Evolutionary conservation across 139 green algal species (phyloP), one percentile per base, ranked within the genome.

Genomic region (Yamagishiella unicocca): DNA sequence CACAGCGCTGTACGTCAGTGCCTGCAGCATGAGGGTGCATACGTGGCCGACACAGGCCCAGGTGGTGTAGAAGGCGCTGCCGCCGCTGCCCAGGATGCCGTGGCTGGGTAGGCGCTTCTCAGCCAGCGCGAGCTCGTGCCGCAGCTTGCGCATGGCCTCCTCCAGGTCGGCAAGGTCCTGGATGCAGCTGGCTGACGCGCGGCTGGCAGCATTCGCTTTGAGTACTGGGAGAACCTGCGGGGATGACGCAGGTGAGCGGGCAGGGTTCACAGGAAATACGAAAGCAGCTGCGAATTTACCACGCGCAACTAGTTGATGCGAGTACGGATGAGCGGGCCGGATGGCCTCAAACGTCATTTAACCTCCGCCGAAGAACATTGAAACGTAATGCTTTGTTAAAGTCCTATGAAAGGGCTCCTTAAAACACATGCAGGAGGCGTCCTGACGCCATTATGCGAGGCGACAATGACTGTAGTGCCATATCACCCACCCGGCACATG

Each of bases 121-220:
- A 2, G 45, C 45, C 31, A 86, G 61, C 22, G 43, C 64, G 31
- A 86, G 64, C 80, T 86, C 80, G 25, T 86, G 80, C 2, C 80
- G 80, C 43, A 86, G 31, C 64, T 86, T 86, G 43, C 80, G 80
- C 43, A 86, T 29, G 2, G 62, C 62, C 35, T 86, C 80, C 31
- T 86, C 80, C 31, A 86, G 12, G 12, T 86, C 80, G 4, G 80
- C 50, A 7, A 77, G 33, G n/a, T 86, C 80, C 80, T 86, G 80
- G 9, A 86, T 46, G 64, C 43, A 40, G n/a, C 17, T 42, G 43
- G 72, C 42, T 29, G 72, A 43, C 42, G 77, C 38, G 2, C 55
- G 38, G 37, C 37, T 73, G 55, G 55, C 38, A 0, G 54, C 77
- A 17, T 73, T 73, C 25, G 77, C 55, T 33, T 73, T 84, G 55